Evolutionary conservation across 345 rosid genomes (phyloP), one percentile per base, ranked within the genome.

Genomic region (Viola odorata): DNA sequence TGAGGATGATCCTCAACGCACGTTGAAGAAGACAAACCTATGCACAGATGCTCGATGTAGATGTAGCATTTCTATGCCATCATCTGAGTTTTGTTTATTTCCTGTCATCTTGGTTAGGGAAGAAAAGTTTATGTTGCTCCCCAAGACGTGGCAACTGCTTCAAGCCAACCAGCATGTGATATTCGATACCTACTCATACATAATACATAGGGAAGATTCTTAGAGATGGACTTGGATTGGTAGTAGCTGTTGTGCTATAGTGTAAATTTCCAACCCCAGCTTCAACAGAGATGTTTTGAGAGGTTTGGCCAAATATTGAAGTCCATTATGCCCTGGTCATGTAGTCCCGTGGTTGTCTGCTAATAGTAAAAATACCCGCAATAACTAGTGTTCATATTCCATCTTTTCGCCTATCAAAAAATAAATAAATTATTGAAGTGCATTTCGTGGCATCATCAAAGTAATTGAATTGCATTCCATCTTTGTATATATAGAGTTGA

Each of bases 1-100:
- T 84, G 17, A 61, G 80, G 55, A 78, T 89, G 98, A 81, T 91
- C 68, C 72, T 80, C 57, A 77, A 75, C 62, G 92, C 80, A 41
- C 76, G 85, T 62, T 85, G 65, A 79, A 65, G 38, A 17, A 12
- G 37, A 10, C 3, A 12, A 10, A 5, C 50, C 7, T 45, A 37
- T 3, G 36, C 40, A 57, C 17, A 53, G 41, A 55, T 12, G 17
- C 12, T 37, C 9, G 23, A 45, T n/a, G 63, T 39, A 69, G 37
- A 5, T 38, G 59, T 51, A 41, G 4, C 8, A 57, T 57, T 15
- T 23, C 8, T 38, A 37, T 4, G 41, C 5, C 12, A 23, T 36
- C 9, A 16, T 16, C 1, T 11, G 6, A 7, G 12, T 44, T 17
- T 4, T 9, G 12, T 15, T n/a, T 23, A 51, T 9, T 54, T 6